Percentiles rank a stretch among this genome's conserved stretches.
phyloP scores from a whole-genome alignment of 192 early-diverging fungal species.

The Backusella sp. region DNA sequence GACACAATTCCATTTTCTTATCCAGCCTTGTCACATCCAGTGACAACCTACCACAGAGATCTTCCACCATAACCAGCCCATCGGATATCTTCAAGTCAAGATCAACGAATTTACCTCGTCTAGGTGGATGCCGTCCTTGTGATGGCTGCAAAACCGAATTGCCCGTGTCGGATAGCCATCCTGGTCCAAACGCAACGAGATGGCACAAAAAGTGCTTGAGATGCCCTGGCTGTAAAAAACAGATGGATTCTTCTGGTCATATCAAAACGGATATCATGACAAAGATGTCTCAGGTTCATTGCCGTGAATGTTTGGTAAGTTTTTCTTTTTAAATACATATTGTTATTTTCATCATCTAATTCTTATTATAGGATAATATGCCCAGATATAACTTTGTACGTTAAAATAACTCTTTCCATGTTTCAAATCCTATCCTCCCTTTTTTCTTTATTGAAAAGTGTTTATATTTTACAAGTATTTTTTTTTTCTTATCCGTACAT shows the following conservation, averaged over 20 bases:
- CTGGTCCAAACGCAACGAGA: conserved; percentile 46
- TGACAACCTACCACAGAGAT: background rate
- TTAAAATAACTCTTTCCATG: background rate
- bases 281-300: conserved; percentile 33
- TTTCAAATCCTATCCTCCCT: background rate
- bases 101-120: conserved; percentile 42
- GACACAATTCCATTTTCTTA: background rate
- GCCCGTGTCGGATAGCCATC: conserved; percentile 44
- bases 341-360: background rate
- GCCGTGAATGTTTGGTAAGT: conserved; percentile 51
- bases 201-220: conserved; percentile 56
- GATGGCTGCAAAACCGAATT: conserved; percentile 46
- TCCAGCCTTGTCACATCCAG: background rate
- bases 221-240: conserved; percentile 48
- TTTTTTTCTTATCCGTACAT: background rate
- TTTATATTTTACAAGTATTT: background rate
- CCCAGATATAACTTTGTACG: conserved; percentile 10
- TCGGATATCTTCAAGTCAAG: conserved; percentile 32
- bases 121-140: conserved; percentile 47
- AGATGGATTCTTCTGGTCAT: conserved; percentile 47
- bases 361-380: background rate
- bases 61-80: conserved; percentile 7
- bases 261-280: conserved; percentile 31
- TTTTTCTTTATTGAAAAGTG: background rate
- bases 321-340: background rate